Evolutionary conservation across 1,284 basidiomycete genomes (phyloP), one percentile per base, ranked within the genome.

Genomic region (Leccinum griseonigrum): DNA sequence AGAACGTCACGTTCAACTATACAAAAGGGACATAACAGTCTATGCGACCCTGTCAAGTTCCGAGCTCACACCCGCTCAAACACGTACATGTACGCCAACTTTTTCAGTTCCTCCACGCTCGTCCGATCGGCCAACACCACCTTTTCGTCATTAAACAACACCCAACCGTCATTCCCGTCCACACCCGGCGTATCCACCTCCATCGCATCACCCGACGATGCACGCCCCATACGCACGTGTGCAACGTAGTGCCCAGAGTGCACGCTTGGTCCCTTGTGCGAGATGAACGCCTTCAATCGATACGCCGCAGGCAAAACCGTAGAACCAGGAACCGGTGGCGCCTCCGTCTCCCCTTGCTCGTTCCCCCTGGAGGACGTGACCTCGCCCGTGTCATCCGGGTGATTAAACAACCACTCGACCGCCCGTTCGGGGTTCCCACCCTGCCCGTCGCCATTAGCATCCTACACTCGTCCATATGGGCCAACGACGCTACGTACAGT

Each of bases 321-420:
- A 46, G 67, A 68, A 50, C 67, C 68, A n/a, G 68, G 57, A 1
- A n/a, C 51, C 1, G 36, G 6, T n/a, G 54, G 50, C 56, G 59
- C 14, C 28, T 60, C 55, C 14, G 60, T 57, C 5, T 40, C 54
- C 18, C 69, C 54, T 2, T 70, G 58, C 7, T 74, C 53, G 10
- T 77, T 54, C 1, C 69, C 55, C 0, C 71, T 66, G 14, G 79
- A 62, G 1, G 73, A 64, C 16, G 71, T 68, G 16, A 88, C 86
- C 69, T 92, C 87, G 22, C 94, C 95, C 1, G 75, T 81, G 68
- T 98, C 95, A 61, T 94, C 94, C 0, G 95, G 91, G 70, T 99
- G 92, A 64, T 85, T 94, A 78, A 99, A 98, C n/a, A 98, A 78
- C 97, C 97, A 99, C 66, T 97, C 96, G 3, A 98, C 87, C 0